Evolutionary conservation across 2,329 filamentous ascomycete genomes (phyloP).

Genomic region (Diplodia corticola): DNA sequence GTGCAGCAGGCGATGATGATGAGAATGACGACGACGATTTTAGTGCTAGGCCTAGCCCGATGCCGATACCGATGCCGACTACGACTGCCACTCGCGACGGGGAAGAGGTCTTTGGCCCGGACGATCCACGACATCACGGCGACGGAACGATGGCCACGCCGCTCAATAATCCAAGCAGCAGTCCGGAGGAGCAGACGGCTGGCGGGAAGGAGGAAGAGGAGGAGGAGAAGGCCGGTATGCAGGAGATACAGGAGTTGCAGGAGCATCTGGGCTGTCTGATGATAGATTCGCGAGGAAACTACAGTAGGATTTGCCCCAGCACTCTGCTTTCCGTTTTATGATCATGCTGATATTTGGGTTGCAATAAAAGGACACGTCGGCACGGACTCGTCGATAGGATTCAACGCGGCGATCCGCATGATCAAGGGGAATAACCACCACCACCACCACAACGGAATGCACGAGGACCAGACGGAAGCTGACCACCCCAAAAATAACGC

Average conservation of each 20-base stretch:
- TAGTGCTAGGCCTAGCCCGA: too few relatives aligned
- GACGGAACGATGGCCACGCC: too few relatives aligned
- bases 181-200: neutral
- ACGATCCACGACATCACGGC: too few relatives aligned
- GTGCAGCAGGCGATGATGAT: too few relatives aligned
- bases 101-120: too few relatives aligned
- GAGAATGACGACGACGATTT: too few relatives aligned
- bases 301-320: constrained; percentile 27
- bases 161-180: too few relatives aligned
- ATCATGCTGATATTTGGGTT: too few relatives aligned
- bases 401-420: constrained; percentile 39
- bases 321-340: rapidly evolving
- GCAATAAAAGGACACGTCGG: constrained; percentile 38
- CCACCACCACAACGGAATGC: too few relatives aligned
- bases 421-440: too few relatives aligned
- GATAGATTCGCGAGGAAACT: constrained; percentile 38
- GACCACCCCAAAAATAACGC: too few relatives aligned
- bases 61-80: neutral
- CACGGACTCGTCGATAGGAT: constrained; percentile 40
- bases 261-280: constrained; percentile 41
- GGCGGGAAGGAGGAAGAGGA: constrained; percentile 29
- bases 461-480: neutral
- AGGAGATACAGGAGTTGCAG: constrained; percentile 38
- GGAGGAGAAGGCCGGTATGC: constrained; percentile 26
- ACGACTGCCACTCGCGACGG: neutral